Conservation (phyloP, 148 eudicot species). For the Dianthus caryophyllus region DNA sequence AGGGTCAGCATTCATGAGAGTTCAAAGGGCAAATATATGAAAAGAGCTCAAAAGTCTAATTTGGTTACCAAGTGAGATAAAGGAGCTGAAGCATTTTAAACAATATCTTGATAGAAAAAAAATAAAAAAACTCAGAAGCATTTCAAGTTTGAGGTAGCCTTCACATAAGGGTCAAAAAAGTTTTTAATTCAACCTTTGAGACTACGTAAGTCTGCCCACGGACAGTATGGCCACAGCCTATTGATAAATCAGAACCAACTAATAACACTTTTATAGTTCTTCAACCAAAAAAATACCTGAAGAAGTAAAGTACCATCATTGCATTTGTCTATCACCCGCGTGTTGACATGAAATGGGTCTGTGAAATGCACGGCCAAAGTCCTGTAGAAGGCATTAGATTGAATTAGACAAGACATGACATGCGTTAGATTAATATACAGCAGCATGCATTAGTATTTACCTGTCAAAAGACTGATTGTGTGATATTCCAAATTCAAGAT, state of each 20-base stretch:
- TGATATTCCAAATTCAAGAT: conserved; percentile 91
- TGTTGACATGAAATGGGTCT: conserved; percentile 78
- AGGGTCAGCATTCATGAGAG: conserved; percentile 2
- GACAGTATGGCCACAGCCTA: neutral
- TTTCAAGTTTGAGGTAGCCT: neutral
- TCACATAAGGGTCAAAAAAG: neutral
- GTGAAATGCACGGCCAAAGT: conserved; percentile 96
- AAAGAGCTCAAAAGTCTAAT: neutral
- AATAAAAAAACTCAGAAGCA: neutral
- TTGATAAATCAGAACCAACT: conserved; percentile 6
- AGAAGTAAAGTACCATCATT: conserved; percentile 87
- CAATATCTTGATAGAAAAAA: no score
- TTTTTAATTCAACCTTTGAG: neutral
- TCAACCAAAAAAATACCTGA: conserved; percentile 43
- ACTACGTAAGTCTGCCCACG: no score
- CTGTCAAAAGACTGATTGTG: conserved; percentile 88
- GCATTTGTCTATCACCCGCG: conserved; percentile 86
- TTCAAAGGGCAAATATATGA: neutral
- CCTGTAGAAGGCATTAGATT: conserved; percentile 35
- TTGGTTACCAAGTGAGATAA: neutral
- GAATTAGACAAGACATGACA: conserved; percentile 22
- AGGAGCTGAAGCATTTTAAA: no score
- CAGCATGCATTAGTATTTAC: conserved; percentile 30
- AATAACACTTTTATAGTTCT: conserved; percentile 52
- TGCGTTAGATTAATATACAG: conserved; percentile 15